Percentiles rank a stretch among this genome's conserved stretches.
Evolutionary conservation across 495 filamentous ascomycete species (phyloP).

Genomic region (Achaetomiella virescens): DNA sequence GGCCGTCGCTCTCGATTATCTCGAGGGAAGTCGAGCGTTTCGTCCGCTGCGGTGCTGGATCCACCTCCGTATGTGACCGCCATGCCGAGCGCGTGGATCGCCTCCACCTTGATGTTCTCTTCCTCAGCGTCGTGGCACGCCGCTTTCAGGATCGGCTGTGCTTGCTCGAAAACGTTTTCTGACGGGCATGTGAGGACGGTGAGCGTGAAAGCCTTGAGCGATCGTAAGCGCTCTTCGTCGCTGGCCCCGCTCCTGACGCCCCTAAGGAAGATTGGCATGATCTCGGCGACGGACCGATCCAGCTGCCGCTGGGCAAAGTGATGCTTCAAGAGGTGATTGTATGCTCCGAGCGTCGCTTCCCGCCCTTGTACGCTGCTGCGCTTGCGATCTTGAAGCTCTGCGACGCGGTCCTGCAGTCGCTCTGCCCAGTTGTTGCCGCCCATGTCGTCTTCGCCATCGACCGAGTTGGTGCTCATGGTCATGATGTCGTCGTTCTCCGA

Average conservation of each 20-base stretch:
- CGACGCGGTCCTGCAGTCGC: constrained; percentile 63
- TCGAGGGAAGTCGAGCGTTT: constrained; percentile 81
- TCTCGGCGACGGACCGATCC: constrained; percentile 50
- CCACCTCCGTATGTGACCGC: constrained; percentile 77
- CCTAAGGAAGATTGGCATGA: constrained; percentile 66
- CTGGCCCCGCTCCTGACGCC: constrained; percentile 66
- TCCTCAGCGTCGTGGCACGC: constrained; percentile 66
- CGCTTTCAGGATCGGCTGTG: constrained; percentile 58
- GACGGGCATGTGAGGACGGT: constrained; percentile 68
- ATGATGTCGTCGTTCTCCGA: constrained; percentile 40
- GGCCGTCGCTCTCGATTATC: constrained; percentile 79
- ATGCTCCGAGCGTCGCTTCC: constrained; percentile 64
- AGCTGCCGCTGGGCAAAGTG: constrained; percentile 69
- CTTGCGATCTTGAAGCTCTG: constrained; percentile 82
- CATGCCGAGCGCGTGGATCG: constrained; percentile 68
- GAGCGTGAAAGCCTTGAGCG: constrained; percentile 68
- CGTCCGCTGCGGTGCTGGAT: constrained; percentile 58
- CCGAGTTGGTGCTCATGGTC: constrained; percentile 26
- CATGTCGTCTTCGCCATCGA: constrained; percentile 39
- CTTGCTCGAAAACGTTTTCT: constrained; percentile 61
- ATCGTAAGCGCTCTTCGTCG: constrained; percentile 65
- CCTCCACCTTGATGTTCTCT: constrained; percentile 58
- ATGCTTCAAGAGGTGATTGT: constrained; percentile 64
- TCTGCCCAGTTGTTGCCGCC: constrained; percentile 58
- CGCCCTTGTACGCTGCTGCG: constrained; percentile 68